phyloP scores from a whole-genome alignment of 176 grass and related monocot genomes.

The Lolium perenne region DNA sequence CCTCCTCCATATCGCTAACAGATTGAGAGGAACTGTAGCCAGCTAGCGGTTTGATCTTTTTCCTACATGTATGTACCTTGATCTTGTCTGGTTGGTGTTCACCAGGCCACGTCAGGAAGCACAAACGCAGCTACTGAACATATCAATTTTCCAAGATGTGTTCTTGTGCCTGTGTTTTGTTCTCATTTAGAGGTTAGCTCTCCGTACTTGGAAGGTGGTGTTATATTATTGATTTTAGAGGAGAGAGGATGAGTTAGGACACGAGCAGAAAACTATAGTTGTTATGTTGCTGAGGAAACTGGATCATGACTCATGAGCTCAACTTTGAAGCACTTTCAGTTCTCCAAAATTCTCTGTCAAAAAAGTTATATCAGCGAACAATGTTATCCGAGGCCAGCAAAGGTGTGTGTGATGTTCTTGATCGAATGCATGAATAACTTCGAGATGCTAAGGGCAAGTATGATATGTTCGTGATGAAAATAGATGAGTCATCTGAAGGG shows the following conservation, averaged over 20 bases:
- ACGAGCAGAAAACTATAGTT: neutral
- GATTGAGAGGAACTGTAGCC: conserved; percentile 58
- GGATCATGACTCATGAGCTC: no score
- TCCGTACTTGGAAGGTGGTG: neutral
- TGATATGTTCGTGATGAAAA: no score
- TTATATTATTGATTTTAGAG: neutral
- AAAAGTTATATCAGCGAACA: no score
- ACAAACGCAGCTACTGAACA: conserved; percentile 21
- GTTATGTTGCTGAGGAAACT: neutral
- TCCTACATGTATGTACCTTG: conserved; percentile 13
- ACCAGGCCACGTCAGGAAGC: neutral
- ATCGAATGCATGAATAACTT: no score
- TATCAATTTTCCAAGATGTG: neutral
- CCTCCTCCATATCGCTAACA: conserved; percentile 77
- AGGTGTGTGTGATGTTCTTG: no score
- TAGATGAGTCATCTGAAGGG: no score
- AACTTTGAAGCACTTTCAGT: no score
- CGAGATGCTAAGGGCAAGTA: no score
- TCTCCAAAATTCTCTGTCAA: no score
- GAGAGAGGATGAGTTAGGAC: neutral
- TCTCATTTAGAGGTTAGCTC: conserved; percentile 14
- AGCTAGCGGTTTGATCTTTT: conserved; percentile 35
- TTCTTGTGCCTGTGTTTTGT: conserved; percentile 2
- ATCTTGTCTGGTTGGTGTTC: conserved; percentile 22
- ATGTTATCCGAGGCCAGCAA: no score